phyloP scores from a whole-genome alignment of 768 basidiomycete genomes.

The Psilocybe azurescens region DNA sequence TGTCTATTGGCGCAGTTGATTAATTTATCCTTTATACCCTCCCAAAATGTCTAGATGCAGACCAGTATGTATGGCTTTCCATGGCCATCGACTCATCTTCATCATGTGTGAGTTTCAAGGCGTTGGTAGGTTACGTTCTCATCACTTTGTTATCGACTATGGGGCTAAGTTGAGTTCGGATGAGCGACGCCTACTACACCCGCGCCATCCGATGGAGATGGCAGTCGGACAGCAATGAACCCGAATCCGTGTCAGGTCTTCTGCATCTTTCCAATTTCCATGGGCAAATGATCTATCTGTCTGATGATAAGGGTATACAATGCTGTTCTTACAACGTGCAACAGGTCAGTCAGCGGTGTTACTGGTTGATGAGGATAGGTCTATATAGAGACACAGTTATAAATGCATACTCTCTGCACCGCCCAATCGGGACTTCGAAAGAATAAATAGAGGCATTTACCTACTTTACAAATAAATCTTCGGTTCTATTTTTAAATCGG shows the following conservation, averaged over 20 bases:
- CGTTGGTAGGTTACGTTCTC: no score
- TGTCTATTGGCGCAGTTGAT: no score
- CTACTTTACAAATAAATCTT: background rate
- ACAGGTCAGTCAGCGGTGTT: background rate
- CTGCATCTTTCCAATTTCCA: background rate
- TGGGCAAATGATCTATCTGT: conserved; percentile 1
- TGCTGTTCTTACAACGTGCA: background rate
- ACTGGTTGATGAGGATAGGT: background rate
- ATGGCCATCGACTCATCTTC: no score
- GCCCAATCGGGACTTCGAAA: background rate
- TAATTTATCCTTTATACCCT: no score
- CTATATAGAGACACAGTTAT: background rate
- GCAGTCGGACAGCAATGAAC: conserved; percentile 11
- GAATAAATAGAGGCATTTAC: background rate
- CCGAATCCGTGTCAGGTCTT: conserved; percentile 3
- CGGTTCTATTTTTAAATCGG: conserved; percentile 15
- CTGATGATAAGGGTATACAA: background rate
- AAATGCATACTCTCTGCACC: background rate
- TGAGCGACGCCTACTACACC: background rate
- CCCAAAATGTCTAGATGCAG: no score
- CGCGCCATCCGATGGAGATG: conserved; percentile 5
- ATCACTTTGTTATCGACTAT: no score
- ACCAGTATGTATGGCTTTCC: no score
- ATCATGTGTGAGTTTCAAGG: no score
- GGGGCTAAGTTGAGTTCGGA: no score